Evolutionary conservation across 768 basidiomycete species (phyloP).

Genomic region (Lactarius indigo): DNA sequence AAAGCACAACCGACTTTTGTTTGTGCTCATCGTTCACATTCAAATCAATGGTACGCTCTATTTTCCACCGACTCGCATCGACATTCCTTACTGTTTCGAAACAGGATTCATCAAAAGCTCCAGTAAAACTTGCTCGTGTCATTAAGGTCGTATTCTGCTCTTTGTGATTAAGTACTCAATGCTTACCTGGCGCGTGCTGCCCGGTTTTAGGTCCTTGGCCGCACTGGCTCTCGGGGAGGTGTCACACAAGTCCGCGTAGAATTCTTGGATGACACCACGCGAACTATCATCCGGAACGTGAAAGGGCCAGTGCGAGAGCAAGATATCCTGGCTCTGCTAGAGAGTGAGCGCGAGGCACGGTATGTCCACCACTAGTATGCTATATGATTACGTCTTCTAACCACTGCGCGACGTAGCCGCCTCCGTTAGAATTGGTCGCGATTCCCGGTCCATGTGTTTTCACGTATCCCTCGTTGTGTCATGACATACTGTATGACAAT

Average conservation of each 20-base stretch:
- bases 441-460: slow-evolving; percentile 1
- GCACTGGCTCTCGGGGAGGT: slow-evolving; percentile 98
- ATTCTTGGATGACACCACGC: slow-evolving; percentile 95
- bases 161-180: background rate
- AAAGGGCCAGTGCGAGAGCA: slow-evolving; percentile 96
- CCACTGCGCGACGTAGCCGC: slow-evolving; percentile 28
- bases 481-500: slow-evolving; percentile 26
- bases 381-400: background rate
- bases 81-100: slow-evolving; percentile 24
- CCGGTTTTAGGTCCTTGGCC: slow-evolving; percentile 78
- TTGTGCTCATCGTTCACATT: slow-evolving; percentile 15
- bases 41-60: slow-evolving; percentile 32
- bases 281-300: slow-evolving; percentile 98
- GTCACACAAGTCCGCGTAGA: slow-evolving; percentile 99
- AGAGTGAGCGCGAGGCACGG: slow-evolving; percentile 99
- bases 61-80: background rate
- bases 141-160: slow-evolving; percentile 63
- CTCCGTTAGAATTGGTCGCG: slow-evolving; percentile 30
- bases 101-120: slow-evolving; percentile 83
- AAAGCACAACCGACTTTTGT: background rate
- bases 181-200: slow-evolving; percentile 20
- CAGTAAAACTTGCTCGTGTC: slow-evolving; percentile 97
- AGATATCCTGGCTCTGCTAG: slow-evolving; percentile 94
- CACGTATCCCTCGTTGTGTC: slow-evolving; percentile 18
- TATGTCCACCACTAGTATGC: slow-evolving; percentile 42